These are phyloP conservation scores for Stachybotrys chartarum DNA, from an alignment of 2,329 filamentous ascomycete genomes.

Conservation along the genomic window DNA sequence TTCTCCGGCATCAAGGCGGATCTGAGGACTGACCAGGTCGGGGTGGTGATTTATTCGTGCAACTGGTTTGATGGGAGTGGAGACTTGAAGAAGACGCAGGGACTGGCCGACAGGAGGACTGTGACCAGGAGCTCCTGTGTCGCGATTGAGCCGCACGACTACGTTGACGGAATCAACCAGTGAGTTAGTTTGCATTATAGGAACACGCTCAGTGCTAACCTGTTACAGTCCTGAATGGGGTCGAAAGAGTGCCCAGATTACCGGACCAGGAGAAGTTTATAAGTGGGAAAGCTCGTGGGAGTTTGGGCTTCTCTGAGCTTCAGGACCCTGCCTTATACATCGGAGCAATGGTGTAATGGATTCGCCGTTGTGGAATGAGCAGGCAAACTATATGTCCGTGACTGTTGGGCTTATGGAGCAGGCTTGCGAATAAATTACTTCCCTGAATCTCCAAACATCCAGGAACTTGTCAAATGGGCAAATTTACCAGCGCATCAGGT, in stretches of 20 bases:
- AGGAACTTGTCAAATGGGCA: too few species aligned
- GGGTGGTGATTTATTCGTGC: conserved; percentile 67
- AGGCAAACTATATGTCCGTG: too few species aligned
- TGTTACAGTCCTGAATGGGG: conserved; percentile 35
- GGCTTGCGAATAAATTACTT: too few species aligned
- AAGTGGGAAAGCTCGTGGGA: conserved; percentile 38
- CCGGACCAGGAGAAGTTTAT: conserved; percentile 31
- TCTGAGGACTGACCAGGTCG: conserved; percentile 62
- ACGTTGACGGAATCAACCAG: conserved; percentile 72
- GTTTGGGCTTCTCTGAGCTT: conserved; percentile 20
- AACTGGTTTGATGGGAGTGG: conserved; percentile 43
- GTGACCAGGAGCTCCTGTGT: conserved; percentile 60
- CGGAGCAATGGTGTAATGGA: too few species aligned
- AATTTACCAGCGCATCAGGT: too few species aligned
- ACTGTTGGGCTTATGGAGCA: too few species aligned
- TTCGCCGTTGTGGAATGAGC: too few species aligned
- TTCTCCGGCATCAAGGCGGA: conserved; percentile 65
- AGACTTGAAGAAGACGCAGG: conserved; percentile 53
- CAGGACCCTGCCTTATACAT: too few species aligned
- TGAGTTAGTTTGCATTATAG: conserved; percentile 19
- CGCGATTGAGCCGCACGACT: conserved; percentile 71
- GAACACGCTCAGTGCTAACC: background rate
- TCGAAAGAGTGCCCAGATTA: conserved; percentile 30
- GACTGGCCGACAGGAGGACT: conserved; percentile 32
- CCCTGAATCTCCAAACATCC: too few species aligned